Base-by-base conservation (phyloP, 768 basidiomycete species). In the Saitozyma sp. region DNA sequence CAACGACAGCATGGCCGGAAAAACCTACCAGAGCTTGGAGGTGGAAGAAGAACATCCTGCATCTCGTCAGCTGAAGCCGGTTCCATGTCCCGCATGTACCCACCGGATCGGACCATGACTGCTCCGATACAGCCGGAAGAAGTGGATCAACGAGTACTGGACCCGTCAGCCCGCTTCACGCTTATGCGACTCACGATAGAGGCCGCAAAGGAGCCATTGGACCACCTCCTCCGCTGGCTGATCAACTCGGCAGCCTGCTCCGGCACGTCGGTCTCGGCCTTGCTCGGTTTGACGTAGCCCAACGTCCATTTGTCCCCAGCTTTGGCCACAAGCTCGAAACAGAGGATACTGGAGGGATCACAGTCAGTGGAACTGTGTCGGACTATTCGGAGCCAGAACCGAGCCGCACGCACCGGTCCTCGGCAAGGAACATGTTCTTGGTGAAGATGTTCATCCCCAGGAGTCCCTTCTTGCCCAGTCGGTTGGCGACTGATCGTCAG, bases 301-400 rank as follows among this genome's bases (percentile, higher is more conserved):
- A 98, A 81, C 2, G 89, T 90, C 95, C 95, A 98, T 63, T 84
- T 83, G 66, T 91, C 90, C 49, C 85, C 84, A 0, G 85, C 87
- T 80, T 97, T 98, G 10, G 94, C 92, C 19, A 94, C 93, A 57
- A 98, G 83, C 78, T 98, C 94, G 80, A 97, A 98, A 81, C 94
- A 97, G 37, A 97, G 84, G 67, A 97, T 97, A 83, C 94, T 91
- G 38, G 43, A 14, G 19, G 5, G 29, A 29, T 3, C 39, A 14
- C 38, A 3, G 41, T 49, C 16, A 55, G 45, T 37, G 38, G 17
- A n/a, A 16, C 29, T 3, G 13, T 10, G 14, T 52, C 29, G 29
- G 5, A 5, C 29, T 29, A 29, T 29, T 29, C 29, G 29, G 29
- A 29, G 29, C 29, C 29, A 29, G 29, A 29, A 5, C 2, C 29